Base-by-base conservation (phyloP, 2,329 filamentous ascomycete genomes). In the Mariannaea sp. region DNA sequence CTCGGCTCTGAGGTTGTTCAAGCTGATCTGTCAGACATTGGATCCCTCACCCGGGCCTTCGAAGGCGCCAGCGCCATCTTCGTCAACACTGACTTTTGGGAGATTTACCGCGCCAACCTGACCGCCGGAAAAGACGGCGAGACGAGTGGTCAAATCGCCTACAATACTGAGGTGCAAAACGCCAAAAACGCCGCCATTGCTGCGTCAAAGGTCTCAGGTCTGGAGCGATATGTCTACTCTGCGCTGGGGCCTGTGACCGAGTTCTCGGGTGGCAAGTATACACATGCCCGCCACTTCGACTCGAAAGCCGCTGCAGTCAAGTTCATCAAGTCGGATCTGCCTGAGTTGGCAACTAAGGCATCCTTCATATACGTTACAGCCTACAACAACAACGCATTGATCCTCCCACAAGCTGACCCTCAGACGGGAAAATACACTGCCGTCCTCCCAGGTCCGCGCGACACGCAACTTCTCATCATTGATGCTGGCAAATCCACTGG, bases 161-260 rank as follows among this genome's bases (percentile, higher is more conserved):
- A 75, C 45, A 70, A 78, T 0, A 64, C 73, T 1, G 82, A 84
- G 62, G 57, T 73, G 2, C 67, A 68, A 12, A 77, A 83, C 47
- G 80, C 81, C 0, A 77, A 73, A 52, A 84, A 84, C 51, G 77
- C 83, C 3, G 76, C 75, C 3, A 73, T 79, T 51, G 81, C 78
- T 0, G 80, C 80, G 0, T 75, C 75, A 3, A 59, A 63, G 2
- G 70, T 50, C 13, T 60, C 66, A 0, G 70, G 71, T 0, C 66
- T 82, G 1, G 74, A 76, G 19, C 72, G 73, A 4, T 77, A 79
- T 55, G 63, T 81, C 2, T 78, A 71, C n/a, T 82, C 78, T 32
- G 78, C 77, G 0, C 65, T 82, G 38, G 78, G 75, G 30, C 69
- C 80, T 47, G 77, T 77, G 7, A 62, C 56, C 10, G 72, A 70